phyloP scores from a whole-genome alignment of 2,329 filamentous ascomycete genomes.

The Xylariaceae sp. region DNA sequence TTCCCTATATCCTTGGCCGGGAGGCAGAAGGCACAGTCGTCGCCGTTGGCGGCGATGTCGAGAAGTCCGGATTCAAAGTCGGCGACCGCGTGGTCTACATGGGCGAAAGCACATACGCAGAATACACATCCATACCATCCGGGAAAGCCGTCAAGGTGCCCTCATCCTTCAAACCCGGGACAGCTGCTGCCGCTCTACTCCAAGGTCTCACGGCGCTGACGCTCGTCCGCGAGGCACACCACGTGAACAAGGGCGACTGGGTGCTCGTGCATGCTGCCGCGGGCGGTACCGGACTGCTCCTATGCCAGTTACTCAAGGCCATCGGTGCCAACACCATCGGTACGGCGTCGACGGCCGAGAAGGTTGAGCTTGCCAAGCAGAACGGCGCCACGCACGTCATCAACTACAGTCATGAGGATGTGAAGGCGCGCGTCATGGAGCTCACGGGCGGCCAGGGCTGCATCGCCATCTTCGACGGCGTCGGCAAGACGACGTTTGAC shows the following conservation, averaged over 20 bases:
- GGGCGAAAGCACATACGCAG: conserved; percentile 59
- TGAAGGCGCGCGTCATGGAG: conserved; percentile 66
- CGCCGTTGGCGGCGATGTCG: conserved; percentile 61
- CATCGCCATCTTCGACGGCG: conserved; percentile 82
- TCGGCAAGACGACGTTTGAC: conserved; percentile 87
- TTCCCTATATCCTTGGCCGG: conserved; percentile 79
- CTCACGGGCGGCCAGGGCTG: conserved; percentile 77
- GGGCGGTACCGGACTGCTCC: conserved; percentile 77
- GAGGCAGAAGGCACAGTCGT: conserved; percentile 79
- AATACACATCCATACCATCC: conserved; percentile 62
- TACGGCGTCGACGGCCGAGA: conserved; percentile 76
- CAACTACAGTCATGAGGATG: conserved; percentile 68
- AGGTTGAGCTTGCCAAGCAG: conserved; percentile 71
- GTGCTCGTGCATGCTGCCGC: conserved; percentile 85
- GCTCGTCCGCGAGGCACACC: conserved; percentile 76
- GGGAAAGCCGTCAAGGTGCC: conserved; percentile 69
- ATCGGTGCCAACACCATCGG: conserved; percentile 81
- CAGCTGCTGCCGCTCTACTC: conserved; percentile 73
- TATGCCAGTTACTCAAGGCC: conserved; percentile 75
- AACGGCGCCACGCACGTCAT: conserved; percentile 76
- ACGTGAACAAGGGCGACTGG: conserved; percentile 80
- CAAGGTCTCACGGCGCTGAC: conserved; percentile 86
- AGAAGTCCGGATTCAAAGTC: conserved; percentile 60
- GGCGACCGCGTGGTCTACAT: conserved; percentile 79
- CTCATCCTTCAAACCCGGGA: conserved; percentile 62